phyloP scores from a whole-genome alignment of 805 yeast genomes.

The Pichia membranifaciens region DNA sequence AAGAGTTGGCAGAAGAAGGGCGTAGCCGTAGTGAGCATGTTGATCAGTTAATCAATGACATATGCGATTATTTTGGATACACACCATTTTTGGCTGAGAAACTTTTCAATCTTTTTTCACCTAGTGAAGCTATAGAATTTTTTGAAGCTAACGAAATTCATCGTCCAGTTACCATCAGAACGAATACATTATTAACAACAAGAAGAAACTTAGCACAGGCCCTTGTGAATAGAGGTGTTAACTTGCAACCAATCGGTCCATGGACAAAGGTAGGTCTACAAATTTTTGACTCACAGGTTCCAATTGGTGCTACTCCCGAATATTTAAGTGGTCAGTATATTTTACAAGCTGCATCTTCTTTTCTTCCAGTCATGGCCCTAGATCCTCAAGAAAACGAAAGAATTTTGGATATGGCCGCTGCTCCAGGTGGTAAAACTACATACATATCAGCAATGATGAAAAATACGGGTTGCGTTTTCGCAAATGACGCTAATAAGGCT shows the following conservation, averaged over 20 bases:
- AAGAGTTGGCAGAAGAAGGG: slow-evolving; percentile 76
- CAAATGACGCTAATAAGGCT: slow-evolving; percentile 94
- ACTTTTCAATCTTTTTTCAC: slow-evolving; percentile 83
- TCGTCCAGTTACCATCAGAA: slow-evolving; percentile 93
- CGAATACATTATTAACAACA: slow-evolving; percentile 92
- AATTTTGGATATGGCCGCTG: slow-evolving; percentile 97
- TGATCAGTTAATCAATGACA: slow-evolving; percentile 74
- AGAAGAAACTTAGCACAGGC: slow-evolving; percentile 95
- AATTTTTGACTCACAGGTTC: slow-evolving; percentile 97
- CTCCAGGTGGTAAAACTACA: slow-evolving; percentile 99
- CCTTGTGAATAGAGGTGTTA: slow-evolving; percentile 92
- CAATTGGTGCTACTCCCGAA: slow-evolving; percentile 99
- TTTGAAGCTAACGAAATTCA: slow-evolving; percentile 98
- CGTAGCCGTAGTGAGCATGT: slow-evolving; percentile 79
- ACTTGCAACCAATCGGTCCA: slow-evolving; percentile 91
- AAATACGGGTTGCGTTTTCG: slow-evolving; percentile 95
- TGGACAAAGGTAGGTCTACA: slow-evolving; percentile 99
- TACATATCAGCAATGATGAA: slow-evolving; percentile 94
- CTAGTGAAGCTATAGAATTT: slow-evolving; percentile 95
- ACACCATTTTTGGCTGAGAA: slow-evolving; percentile 89
- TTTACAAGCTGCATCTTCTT: slow-evolving; percentile 96
- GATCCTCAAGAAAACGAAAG: slow-evolving; percentile 98
- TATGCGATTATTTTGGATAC: slow-evolving; percentile 91
- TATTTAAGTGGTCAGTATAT: slow-evolving; percentile 97
- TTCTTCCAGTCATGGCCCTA: slow-evolving; percentile 95